Conservation (phyloP, 306 rosid genomes). For the Medicago lupulina region DNA sequence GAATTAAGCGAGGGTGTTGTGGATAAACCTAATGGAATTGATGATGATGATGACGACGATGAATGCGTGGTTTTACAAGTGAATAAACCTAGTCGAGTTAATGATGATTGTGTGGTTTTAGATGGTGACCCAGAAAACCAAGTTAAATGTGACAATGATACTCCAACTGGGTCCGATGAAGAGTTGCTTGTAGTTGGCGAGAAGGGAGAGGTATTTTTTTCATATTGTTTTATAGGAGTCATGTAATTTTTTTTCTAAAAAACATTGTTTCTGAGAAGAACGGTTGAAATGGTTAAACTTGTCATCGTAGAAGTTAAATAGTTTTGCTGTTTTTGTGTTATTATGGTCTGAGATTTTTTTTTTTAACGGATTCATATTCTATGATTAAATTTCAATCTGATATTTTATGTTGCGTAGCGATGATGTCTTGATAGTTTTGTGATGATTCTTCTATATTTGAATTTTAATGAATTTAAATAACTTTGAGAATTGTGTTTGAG, state of each 20-base stretch:
- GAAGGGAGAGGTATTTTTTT: conserved; percentile 71
- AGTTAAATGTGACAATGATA: conserved; percentile 34
- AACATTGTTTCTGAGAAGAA: too few species aligned
- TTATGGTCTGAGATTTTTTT: not conserved
- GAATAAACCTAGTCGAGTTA: not conserved
- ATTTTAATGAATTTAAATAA: too few species aligned
- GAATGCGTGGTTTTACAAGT: conserved; percentile 63
- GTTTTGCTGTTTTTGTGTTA: not conserved
- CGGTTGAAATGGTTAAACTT: not conserved
- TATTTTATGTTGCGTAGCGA: not conserved
- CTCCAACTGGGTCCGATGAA: conserved; percentile 59
- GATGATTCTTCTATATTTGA: not conserved
- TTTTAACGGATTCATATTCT: too few species aligned
- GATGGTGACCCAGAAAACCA: conserved; percentile 62
- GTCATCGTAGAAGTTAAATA: not conserved
- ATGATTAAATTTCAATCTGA: not conserved
- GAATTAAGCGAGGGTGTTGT: too few species aligned
- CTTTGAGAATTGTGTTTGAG: not conserved
- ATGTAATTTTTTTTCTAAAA: not conserved
- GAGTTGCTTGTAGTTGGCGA: conserved; percentile 73
- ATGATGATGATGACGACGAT: not conserved
- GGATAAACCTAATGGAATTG: too few species aligned
- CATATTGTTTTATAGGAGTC: not conserved
- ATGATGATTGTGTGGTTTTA: conserved; percentile 71
- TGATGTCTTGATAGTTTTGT: not conserved